Conservation (phyloP, 2,329 filamentous ascomycete species). For the Aureobasidium mangrovei region DNA sequence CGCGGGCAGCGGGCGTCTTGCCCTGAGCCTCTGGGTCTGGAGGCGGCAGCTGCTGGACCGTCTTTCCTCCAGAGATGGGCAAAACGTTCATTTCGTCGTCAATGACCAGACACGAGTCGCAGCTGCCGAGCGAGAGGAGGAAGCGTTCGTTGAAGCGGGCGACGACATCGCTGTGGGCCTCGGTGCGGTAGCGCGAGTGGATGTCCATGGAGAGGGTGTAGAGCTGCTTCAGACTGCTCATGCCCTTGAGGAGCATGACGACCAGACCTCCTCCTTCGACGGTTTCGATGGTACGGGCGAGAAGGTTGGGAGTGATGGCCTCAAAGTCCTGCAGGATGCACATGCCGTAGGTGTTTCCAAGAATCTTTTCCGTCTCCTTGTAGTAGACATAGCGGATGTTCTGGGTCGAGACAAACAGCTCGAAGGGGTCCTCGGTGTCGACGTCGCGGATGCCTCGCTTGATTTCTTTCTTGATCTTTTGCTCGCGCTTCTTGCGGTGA, state of each 20-base stretch:
- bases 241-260: slow-evolving; percentile 82
- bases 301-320: slow-evolving; percentile 90
- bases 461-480: slow-evolving; percentile 97
- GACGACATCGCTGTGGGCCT: slow-evolving; percentile 89
- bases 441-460: slow-evolving; percentile 88
- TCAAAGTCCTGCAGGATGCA: slow-evolving; percentile 98
- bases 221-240: slow-evolving; percentile 93
- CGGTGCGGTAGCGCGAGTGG: slow-evolving; percentile 90
- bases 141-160: slow-evolving; percentile 97
- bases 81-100: slow-evolving; percentile 97
- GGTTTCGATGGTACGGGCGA: slow-evolving; percentile 91
- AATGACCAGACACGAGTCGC: slow-evolving; percentile 87
- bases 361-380: slow-evolving; percentile 98
- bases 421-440: slow-evolving; percentile 90
- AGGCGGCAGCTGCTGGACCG: slow-evolving; percentile 72
- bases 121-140: slow-evolving; percentile 88
- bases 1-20: slow-evolving; percentile 58
- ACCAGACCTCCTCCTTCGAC: slow-evolving; percentile 94
- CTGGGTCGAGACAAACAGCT: slow-evolving; percentile 91
- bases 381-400: slow-evolving; percentile 99
- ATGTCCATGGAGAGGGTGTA: slow-evolving; percentile 98
- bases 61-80: slow-evolving; percentile 91
- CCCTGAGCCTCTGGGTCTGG: slow-evolving; percentile 65
- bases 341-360: slow-evolving; percentile 97
- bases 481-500: slow-evolving; percentile 95